phyloP scores from a whole-genome alignment of 805 yeast genomes.

The Candida montana region DNA sequence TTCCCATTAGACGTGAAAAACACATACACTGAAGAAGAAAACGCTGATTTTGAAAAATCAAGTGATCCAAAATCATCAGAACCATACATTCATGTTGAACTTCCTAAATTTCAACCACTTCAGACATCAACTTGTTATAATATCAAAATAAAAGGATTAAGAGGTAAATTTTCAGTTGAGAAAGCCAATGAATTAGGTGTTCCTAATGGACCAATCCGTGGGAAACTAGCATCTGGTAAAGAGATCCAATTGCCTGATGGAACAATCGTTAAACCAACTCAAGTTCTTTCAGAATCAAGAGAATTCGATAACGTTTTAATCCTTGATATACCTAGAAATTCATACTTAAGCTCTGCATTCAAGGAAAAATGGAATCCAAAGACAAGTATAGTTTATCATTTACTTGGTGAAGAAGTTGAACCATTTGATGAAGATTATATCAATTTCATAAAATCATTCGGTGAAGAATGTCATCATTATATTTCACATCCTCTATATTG shows the following conservation, averaged over 20 bases:
- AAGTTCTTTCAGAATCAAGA: conserved; percentile 65
- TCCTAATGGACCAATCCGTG: conserved; percentile 56
- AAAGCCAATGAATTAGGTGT: conserved; percentile 68
- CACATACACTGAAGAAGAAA: conserved; percentile 32
- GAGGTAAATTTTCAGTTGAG: conserved; percentile 71
- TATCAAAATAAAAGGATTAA: conserved; percentile 55
- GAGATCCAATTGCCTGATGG: conserved; percentile 57
- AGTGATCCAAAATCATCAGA: conserved; percentile 33
- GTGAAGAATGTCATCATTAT: conserved; percentile 47
- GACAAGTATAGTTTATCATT: conserved; percentile 62
- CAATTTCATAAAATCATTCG: conserved; percentile 51
- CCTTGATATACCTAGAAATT: conserved; percentile 62
- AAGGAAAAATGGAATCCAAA: conserved; percentile 29
- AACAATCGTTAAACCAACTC: conserved; percentile 51
- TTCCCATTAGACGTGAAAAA: conserved; percentile 46
- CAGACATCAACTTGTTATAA: conserved; percentile 55
- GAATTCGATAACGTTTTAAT: conserved; percentile 56
- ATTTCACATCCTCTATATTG: conserved; percentile 68
- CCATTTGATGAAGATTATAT: conserved; percentile 38
- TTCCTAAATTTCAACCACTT: conserved; percentile 24
- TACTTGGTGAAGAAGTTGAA: conserved; percentile 61
- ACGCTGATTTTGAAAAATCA: conserved; percentile 9
- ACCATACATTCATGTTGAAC: conserved; percentile 30
- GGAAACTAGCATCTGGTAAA: conserved; percentile 54
- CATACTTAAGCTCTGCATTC: conserved; percentile 35